These are phyloP conservation scores for Wakefieldia striispora DNA, from an alignment of 768 basidiomycete species.

Conservation along the genomic window DNA sequence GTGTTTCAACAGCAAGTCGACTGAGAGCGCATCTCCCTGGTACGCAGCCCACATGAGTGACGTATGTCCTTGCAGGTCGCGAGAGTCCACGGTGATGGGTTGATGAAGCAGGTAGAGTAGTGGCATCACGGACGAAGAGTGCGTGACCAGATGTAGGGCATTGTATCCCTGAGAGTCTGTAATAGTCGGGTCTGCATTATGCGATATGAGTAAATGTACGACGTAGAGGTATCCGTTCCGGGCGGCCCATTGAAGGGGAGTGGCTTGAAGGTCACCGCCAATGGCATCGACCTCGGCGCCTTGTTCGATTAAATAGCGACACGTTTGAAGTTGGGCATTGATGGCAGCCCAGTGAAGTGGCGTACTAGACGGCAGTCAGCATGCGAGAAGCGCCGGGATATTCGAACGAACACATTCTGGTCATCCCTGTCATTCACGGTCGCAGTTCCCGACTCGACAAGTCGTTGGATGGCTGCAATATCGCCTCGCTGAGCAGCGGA, in stretches of 20 bases:
- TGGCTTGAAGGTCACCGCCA: constrained; percentile 92
- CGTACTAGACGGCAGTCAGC: constrained; percentile 40
- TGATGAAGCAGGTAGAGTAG: constrained; percentile 90
- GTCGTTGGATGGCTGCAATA: constrained; percentile 54
- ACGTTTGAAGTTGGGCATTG: constrained; percentile 89
- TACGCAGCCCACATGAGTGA: constrained; percentile 99
- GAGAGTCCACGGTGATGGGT: constrained; percentile 87
- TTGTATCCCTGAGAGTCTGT: constrained; percentile 95
- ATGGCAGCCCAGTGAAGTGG: constrained; percentile 98
- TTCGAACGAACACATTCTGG: constrained; percentile 63
- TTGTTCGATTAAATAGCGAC: constrained; percentile 83
- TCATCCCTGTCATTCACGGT: constrained; percentile 77
- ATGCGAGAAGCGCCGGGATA: neutral
- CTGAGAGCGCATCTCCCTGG: constrained; percentile 95
- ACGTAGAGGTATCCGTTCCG: constrained; percentile 96
- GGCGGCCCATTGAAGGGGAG: constrained; percentile 98
- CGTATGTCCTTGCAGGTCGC: constrained; percentile 91
- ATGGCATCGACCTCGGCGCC: constrained; percentile 94
- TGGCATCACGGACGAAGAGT: constrained; percentile 93
- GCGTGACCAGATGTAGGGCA: constrained; percentile 90
- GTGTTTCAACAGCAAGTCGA: constrained; percentile 85
- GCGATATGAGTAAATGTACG: constrained; percentile 84
- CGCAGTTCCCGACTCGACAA: constrained; percentile 71
- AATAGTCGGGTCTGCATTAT: constrained; percentile 92
- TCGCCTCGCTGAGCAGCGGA: constrained; percentile 89